These are phyloP conservation scores for Echites panduratus DNA, from an alignment of 257 asterid genomes.

Conservation along the genomic window DNA sequence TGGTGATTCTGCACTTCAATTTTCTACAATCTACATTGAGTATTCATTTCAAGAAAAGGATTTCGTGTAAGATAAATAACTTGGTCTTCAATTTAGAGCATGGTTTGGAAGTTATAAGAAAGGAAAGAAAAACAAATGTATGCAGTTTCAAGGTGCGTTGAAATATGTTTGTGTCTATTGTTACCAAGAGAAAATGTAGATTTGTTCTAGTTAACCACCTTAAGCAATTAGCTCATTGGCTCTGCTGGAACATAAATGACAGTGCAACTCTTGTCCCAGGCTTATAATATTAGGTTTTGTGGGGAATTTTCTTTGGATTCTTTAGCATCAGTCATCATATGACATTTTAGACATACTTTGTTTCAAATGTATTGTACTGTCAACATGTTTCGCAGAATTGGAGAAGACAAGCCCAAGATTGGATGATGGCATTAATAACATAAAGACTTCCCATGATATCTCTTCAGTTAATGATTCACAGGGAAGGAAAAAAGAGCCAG, in stretches of 20 bases:
- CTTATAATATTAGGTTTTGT: not conserved
- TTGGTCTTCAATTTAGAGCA: not conserved
- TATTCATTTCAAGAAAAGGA: not conserved
- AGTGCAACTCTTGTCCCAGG: not conserved
- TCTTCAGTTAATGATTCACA: constrained; percentile 33
- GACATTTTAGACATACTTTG: not conserved
- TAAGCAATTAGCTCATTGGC: too few relatives aligned
- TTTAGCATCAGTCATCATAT: not conserved
- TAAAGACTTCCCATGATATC: constrained; percentile 27
- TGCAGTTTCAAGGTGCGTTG: not conserved
- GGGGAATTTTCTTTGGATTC: not conserved
- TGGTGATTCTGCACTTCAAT: not conserved
- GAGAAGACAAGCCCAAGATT: constrained; percentile 33
- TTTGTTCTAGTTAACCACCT: not conserved
- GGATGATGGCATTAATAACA: constrained; percentile 24
- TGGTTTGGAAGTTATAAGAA: not conserved
- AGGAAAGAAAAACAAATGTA: not conserved
- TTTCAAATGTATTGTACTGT: not conserved
- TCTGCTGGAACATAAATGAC: not conserved
- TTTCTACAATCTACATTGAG: not conserved
- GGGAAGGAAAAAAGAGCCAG: constrained; percentile 26
- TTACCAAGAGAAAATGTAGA: not conserved
- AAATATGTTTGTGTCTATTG: not conserved
- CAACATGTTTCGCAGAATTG: constrained; percentile 29
- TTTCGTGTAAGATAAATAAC: not conserved